Evolutionary conservation across 805 yeast species (phyloP), one percentile per base, ranked within the genome.

Genomic region (Cyberlindnera galapagoensis): DNA sequence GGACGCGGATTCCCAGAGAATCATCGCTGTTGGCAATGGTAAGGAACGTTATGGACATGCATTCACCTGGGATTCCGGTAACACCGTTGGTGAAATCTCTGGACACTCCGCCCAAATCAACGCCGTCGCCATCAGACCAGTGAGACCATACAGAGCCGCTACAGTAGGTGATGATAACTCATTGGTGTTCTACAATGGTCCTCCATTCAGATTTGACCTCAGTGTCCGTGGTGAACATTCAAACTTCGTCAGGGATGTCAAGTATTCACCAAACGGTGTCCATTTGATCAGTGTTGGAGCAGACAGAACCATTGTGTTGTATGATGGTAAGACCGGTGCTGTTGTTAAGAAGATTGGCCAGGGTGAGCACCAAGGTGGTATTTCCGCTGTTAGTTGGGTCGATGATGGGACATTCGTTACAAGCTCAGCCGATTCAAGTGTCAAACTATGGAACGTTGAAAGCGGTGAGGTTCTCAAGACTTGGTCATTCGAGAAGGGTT

Each of bases 11-110:
- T 75, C 78, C 28, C 66, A 76, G 39, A 71, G 98, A 45, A 63
- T 92, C 32, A 84, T 92, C 51, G 95, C 95, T 2, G 97, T 88
- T 9, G 98, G 98, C 34, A 80, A 83, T 46, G 98, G 97, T 30
- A 80, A 80, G 44, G 96, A 87, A 47, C 71, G 82, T 39, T 88
- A 74, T 52, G 98, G 97, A 6, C 95, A 82, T 46, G 87, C 94
- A 42, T 85, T 90, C 56, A 76, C 95, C 7, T 82, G 81, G 72
- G 99, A 92, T 52, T 73, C 95, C 1, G 98, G 98, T 39, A 92
- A 92, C 59, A 76, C 96, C n/a, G 77, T 92, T 26, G 99, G 98
- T 34, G 97, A 92, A 53, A 80, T 90, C 47, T 77, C 87, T 30
- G 98, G 98, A 16, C 98, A 92, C 54, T 71, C 90, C 12, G 78